Evolutionary conservation across 805 yeast species (phyloP).

Genomic region (Kregervanrija fluxuum): DNA sequence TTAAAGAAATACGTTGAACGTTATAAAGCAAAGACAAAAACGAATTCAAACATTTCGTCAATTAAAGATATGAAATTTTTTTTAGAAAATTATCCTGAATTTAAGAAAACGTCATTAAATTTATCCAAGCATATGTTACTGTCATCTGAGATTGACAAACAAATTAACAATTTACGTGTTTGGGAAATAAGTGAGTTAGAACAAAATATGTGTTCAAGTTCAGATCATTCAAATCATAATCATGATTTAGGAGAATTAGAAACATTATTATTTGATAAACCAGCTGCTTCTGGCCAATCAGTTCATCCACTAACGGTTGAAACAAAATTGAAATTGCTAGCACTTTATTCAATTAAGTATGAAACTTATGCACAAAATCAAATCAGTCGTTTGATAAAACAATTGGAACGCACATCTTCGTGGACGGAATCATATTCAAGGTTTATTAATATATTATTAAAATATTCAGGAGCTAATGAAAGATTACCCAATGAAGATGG

Average conservation of each 20-base stretch:
- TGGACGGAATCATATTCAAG: conserved; percentile 17
- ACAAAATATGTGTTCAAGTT: conserved; percentile 71
- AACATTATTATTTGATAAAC: conserved; percentile 37
- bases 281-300: conserved; percentile 14
- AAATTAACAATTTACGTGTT: conserved; percentile 53
- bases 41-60: conserved; percentile 63
- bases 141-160: conserved; percentile 77
- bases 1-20: conserved; percentile 78
- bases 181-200: conserved; percentile 89
- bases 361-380: conserved; percentile 45
- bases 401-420: conserved; percentile 28
- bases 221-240: conserved; percentile 33
- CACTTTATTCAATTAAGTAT: conserved; percentile 68
- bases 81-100: conserved; percentile 91
- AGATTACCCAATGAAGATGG: conserved; percentile 34
- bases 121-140: conserved; percentile 89
- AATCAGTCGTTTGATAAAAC: conserved; percentile 29
- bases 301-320: conserved; percentile 28
- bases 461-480: conserved; percentile 35
- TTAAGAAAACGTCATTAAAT: conserved; percentile 77
- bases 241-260: conserved; percentile 51
- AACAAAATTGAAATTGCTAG: conserved; percentile 63
- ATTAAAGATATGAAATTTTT: conserved; percentile 87
- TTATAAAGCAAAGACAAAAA: conserved; percentile 74
- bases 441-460: conserved; percentile 39